These are phyloP conservation scores for Neodidymelliopsis sp. DNA, from an alignment of 2,329 filamentous ascomycete genomes.

Conservation along the genomic window DNA sequence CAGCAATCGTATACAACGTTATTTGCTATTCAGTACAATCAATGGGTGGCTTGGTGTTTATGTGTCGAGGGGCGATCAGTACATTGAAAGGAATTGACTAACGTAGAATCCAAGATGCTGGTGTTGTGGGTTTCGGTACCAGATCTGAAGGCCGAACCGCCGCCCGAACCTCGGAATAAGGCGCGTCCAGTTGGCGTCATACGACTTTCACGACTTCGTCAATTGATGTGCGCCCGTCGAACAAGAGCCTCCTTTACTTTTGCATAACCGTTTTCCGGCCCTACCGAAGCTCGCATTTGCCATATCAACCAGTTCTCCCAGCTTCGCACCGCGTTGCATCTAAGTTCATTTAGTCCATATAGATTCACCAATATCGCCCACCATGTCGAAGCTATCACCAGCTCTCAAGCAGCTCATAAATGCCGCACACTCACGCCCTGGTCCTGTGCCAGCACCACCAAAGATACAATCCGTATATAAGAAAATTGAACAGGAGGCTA, in stretches of 20 bases:
- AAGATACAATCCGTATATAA: slow-evolving; percentile 42
- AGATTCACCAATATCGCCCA: not conserved
- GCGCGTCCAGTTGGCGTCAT: slow-evolving; percentile 13
- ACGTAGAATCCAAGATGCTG: not conserved
- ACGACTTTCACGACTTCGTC: slow-evolving; percentile 12
- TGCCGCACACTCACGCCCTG: slow-evolving; percentile 45
- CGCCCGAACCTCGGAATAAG: slow-evolving; percentile 5
- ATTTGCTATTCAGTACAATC: no score
- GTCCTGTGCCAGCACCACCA: slow-evolving; percentile 43
- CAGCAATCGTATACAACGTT: no score
- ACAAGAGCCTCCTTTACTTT: not conserved
- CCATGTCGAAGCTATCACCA: slow-evolving; percentile 48
- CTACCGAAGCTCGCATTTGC: no score
- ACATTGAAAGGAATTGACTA: not conserved
- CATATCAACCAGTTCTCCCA: no score
- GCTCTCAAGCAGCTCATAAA: slow-evolving; percentile 47
- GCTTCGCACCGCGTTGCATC: no score
- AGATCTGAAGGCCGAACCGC: slow-evolving; percentile 8
- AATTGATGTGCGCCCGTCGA: slow-evolving; percentile 13
- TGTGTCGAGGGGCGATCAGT: no score
- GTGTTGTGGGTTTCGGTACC: slow-evolving; percentile 1
- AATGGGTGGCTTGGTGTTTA: no score
- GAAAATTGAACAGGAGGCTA: slow-evolving; percentile 43
- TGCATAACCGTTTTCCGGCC: not conserved
- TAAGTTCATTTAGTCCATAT: not conserved